phyloP scores from a whole-genome alignment of 257 asterid species.

The Thymus quinquecostatus region DNA sequence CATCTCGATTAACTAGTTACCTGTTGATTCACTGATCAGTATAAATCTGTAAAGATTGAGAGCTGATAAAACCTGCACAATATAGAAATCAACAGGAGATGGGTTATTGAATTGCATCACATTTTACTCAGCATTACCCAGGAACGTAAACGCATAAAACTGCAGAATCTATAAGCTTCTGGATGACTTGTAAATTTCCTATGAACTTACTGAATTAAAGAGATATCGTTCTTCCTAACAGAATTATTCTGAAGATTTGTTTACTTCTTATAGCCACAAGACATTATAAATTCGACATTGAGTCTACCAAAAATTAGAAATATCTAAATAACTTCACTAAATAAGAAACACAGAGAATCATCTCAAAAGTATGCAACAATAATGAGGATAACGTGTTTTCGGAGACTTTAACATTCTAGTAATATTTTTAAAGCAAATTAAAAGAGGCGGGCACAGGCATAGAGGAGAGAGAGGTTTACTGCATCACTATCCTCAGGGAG shows the following conservation, averaged over 20 bases:
- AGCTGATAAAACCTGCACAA: constrained; percentile 80
- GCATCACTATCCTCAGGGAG: constrained; percentile 91
- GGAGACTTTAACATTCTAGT: too few relatives aligned
- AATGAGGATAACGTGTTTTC: neutral
- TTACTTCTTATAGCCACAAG: too few relatives aligned
- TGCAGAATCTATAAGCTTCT: too few relatives aligned
- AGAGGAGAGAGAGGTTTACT: constrained; percentile 47
- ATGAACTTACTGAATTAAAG: neutral
- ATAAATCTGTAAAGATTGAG: constrained; percentile 83
- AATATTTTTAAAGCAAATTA: neutral
- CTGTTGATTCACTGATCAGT: constrained; percentile 75
- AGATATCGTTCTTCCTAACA: neutral
- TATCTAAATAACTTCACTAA: neutral
- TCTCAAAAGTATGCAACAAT: neutral
- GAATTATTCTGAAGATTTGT: neutral
- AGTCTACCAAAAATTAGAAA: too few relatives aligned
- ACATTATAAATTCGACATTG: too few relatives aligned
- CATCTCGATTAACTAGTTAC: constrained; percentile 33
- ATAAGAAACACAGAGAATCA: neutral
- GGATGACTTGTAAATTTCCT: too few relatives aligned
- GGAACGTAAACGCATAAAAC: neutral
- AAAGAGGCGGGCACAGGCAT: constrained; percentile 5
- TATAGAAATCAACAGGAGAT: constrained; percentile 22
- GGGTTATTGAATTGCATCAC: neutral
- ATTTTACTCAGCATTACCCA: constrained; percentile 19